phyloP scores from a whole-genome alignment of 208 protist genomes.

The Spongospora subterranea region DNA sequence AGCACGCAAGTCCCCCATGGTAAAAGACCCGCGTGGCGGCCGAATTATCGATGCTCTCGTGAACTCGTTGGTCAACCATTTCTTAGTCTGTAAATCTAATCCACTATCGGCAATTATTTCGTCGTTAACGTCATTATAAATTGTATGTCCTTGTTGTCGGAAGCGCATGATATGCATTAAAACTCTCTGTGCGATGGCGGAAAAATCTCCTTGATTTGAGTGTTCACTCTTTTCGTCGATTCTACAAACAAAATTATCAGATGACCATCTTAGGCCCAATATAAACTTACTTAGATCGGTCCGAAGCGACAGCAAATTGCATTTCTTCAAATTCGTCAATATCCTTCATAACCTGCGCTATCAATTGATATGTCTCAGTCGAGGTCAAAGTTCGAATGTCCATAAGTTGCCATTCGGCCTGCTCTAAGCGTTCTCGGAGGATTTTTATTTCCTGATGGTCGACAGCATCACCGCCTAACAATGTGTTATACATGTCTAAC shows the following conservation, averaged over 20 bases:
- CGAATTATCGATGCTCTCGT: conserved; percentile 22
- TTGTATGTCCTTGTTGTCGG: conserved; percentile 20
- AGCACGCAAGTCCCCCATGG: neutral
- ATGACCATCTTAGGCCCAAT: neutral
- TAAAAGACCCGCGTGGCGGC: neutral
- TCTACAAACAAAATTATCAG: neutral
- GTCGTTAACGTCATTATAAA: conserved; percentile 55
- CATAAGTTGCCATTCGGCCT: conserved; percentile 29
- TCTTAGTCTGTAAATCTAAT: conserved; percentile 5
- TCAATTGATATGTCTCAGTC: conserved; percentile 10
- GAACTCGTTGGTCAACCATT: conserved; percentile 48
- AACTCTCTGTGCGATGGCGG: neutral
- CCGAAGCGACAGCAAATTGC: neutral
- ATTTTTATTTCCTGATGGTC: neutral
- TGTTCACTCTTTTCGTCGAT: neutral
- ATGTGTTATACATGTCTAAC: too few species aligned
- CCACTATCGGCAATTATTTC: conserved; percentile 7
- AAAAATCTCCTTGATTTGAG: neutral
- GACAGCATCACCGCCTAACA: too few species aligned
- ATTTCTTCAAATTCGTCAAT: conserved; percentile 48
- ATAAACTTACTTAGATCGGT: neutral
- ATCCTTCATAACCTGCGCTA: neutral
- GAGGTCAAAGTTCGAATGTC: conserved; percentile 37
- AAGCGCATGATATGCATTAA: neutral
- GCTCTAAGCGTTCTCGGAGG: neutral